Percentiles rank a stretch among this genome's conserved stretches.
phyloP scores from a whole-genome alignment of 2,329 filamentous ascomycete genomes.

The Pseudogymnoascus sp. region DNA sequence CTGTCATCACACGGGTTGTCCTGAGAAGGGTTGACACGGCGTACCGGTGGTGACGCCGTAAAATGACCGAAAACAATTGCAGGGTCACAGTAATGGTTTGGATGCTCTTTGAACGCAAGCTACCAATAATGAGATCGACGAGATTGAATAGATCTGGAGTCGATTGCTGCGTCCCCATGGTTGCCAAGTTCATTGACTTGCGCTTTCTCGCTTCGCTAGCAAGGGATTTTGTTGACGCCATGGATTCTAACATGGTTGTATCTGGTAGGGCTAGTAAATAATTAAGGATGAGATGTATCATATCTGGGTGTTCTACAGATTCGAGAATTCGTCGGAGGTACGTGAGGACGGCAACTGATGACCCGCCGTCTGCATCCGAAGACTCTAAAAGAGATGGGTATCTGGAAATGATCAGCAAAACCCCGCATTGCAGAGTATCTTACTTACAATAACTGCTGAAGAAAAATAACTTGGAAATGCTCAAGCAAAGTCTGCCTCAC shows the following conservation, averaged over 20 bases:
- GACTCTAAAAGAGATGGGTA: slow-evolving; percentile 95
- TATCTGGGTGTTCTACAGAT: slow-evolving; percentile 83
- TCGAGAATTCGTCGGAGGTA: slow-evolving; percentile 88
- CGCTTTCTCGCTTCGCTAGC: slow-evolving; percentile 68
- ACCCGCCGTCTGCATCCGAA: slow-evolving; percentile 93
- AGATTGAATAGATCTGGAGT: slow-evolving; percentile 89
- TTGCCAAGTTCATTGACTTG: slow-evolving; percentile 82
- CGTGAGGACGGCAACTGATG: slow-evolving; percentile 89
- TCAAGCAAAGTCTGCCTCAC: slow-evolving; percentile 90
- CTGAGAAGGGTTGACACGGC: slow-evolving; percentile 70
- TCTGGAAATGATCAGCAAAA: slow-evolving; percentile 38
- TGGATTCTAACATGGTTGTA: slow-evolving; percentile 31
- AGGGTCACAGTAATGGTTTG: slow-evolving; percentile 88
- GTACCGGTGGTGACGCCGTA: slow-evolving; percentile 82
- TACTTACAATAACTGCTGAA: slow-evolving; percentile 82
- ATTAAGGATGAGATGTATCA: slow-evolving; percentile 87
- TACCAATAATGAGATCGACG: slow-evolving; percentile 81
- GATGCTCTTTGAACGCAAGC: slow-evolving; percentile 72
- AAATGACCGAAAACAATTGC: slow-evolving; percentile 76
- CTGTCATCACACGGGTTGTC: slow-evolving; percentile 50
- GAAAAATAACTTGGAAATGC: slow-evolving; percentile 93
- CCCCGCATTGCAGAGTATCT: neutral
- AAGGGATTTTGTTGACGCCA: slow-evolving; percentile 34
- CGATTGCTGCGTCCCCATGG: slow-evolving; percentile 64
- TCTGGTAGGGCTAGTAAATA: slow-evolving; percentile 82